Percentiles rank a stretch among this genome's conserved stretches.
Evolutionary conservation across 2,329 filamentous ascomycete genomes (phyloP).

Genomic region (Gyromitra esculenta): DNA sequence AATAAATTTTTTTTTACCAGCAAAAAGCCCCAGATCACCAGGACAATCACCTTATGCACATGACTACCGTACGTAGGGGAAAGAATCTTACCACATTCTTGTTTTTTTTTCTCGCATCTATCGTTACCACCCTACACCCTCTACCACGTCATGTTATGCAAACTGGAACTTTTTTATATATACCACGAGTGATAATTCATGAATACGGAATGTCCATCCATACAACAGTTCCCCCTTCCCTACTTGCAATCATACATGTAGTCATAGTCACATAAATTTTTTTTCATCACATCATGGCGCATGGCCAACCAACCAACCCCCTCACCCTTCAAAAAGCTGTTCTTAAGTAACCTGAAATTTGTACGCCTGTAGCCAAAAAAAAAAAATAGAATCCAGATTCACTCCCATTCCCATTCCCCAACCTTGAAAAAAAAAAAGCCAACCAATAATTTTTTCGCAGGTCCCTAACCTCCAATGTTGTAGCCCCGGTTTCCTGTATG

Average conservation of each 20-base stretch:
- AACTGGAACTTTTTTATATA: background rate
- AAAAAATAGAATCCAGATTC: background rate
- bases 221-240: background rate
- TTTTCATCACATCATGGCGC: background rate
- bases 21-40: background rate
- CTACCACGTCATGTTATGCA: background rate
- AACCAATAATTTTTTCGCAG: background rate
- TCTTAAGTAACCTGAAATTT: constrained; percentile 24
- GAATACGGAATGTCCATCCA: background rate
- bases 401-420: background rate
- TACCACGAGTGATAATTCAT: constrained; percentile 26
- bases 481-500: constrained; percentile 16
- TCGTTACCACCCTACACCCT: background rate
- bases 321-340: background rate
- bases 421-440: background rate
- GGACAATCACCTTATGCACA: background rate
- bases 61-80: background rate
- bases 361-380: constrained; percentile 28
- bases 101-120: background rate
- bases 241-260: no score
- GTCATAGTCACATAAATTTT: no score
- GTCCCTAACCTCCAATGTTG: background rate
- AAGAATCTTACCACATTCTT: background rate
- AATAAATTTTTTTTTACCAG: constrained; percentile 7
- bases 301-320: background rate